Conservation (phyloP, 306 rosid genomes). For the Casuarina glauca region DNA sequence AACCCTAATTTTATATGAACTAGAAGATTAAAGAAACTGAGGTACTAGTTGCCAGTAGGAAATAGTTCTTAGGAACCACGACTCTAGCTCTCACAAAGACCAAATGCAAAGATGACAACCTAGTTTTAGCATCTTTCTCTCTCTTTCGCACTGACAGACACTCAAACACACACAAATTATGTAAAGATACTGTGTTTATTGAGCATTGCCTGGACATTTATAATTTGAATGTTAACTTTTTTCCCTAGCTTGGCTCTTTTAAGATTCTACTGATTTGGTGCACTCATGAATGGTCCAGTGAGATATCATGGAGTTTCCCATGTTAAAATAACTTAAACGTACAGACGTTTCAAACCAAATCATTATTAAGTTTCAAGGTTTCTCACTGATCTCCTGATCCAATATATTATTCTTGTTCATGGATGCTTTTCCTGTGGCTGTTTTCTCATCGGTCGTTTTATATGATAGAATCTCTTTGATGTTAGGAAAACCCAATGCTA, state of each 20-base stretch:
- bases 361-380: slow-evolving; percentile 43
- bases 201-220: slow-evolving; percentile 15
- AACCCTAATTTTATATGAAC: not conserved
- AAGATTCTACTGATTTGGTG: slow-evolving; percentile 50
- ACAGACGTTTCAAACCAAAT: slow-evolving; percentile 38
- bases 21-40: not conserved
- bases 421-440: slow-evolving; percentile 33
- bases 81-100: not conserved
- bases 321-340: slow-evolving; percentile 21
- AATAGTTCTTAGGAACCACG: not conserved
- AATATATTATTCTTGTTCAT: slow-evolving; percentile 30
- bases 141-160: not conserved
- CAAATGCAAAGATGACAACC: not conserved
- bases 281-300: slow-evolving; percentile 43
- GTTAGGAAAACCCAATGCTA: slow-evolving; percentile 21
- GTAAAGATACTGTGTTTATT: slow-evolving; percentile 31
- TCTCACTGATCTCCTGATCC: slow-evolving; percentile 24
- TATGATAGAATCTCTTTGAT: slow-evolving; percentile 41
- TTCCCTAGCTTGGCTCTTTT: slow-evolving; percentile 38
- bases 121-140: not conserved
- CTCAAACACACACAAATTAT: slow-evolving; percentile 3
- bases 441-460: slow-evolving; percentile 25
- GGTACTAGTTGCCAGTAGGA: not conserved
- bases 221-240: slow-evolving; percentile 29
- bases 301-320: slow-evolving; percentile 29